Evolutionary conservation across 169 alveolate species (phyloP), one percentile per base, ranked within the genome.

Genomic region (Eimeria sp.): DNA sequence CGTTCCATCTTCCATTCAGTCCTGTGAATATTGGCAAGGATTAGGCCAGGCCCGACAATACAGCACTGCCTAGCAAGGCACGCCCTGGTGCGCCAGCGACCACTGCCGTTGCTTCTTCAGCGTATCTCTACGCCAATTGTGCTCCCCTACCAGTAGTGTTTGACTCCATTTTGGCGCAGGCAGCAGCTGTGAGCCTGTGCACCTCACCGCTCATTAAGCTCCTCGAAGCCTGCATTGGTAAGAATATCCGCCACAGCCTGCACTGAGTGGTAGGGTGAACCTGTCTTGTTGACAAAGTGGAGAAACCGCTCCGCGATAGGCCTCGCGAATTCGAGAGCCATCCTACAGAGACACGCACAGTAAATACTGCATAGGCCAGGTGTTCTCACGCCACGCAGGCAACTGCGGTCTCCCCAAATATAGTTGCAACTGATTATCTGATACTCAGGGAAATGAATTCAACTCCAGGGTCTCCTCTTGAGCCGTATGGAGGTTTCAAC

Each of bases 41-140:
- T 25, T 18, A n/a, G 54, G 64, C 13, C 20, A 82, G 4, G 16
- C 56, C 54, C 14, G 14, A 33, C 27, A 25, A 18, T 1, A n/a
- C 52, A 54, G 37, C 43, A 14, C 52, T n/a, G 16, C 54, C 30
- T 58, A 10, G 56, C 33, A 46, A 18, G 95, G n/a, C 98, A 98
- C 85, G 98, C 98, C 76, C 97, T 96, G 40, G 97, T 97, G 76
- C 95, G 71, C 23, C 97, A 95, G 37, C 99, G 95, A 66, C 97
- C 96, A 14, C 99, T 99, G 33, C 99, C 98, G n/a, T 98, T 95
- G 93, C 98, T 97, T 37, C 98, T 88, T 16, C 87, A 46, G 62
- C 62, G 62, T 33, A 16, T 23, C 20, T 20, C 6, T 52, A 4
- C 25, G 58, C 62, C 27, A 16, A 40, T 23, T 52, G 64, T 49